Evolutionary conservation across 192 early-diverging fungal species (phyloP).

Genomic region (Entophlyctis helioformis): DNA sequence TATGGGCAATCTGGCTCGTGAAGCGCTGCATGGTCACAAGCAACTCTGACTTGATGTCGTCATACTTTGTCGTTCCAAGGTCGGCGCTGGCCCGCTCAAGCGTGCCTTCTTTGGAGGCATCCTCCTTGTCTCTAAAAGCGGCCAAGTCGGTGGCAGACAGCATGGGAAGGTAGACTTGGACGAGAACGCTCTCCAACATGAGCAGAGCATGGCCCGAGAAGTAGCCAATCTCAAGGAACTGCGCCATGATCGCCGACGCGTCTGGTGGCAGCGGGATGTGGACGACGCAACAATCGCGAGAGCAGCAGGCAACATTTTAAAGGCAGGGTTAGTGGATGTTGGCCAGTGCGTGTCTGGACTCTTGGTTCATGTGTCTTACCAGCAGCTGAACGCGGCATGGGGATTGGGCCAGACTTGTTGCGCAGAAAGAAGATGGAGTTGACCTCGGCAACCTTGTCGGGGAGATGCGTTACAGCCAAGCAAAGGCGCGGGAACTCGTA

Average conservation of each 20-base stretch:
- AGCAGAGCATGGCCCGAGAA: slow-evolving; percentile 36
- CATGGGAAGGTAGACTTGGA: slow-evolving; percentile 44
- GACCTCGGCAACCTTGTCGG: slow-evolving; percentile 38
- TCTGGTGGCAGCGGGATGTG: slow-evolving; percentile 14
- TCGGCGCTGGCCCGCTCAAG: neutral
- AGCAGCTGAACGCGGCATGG: slow-evolving; percentile 12
- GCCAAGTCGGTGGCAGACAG: slow-evolving; percentile 20
- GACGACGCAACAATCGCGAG: neutral
- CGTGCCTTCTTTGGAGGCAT: neutral
- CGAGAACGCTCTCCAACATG: slow-evolving; percentile 44
- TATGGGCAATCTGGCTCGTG: slow-evolving; percentile 37
- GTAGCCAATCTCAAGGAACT: slow-evolving; percentile 39
- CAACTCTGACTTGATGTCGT: slow-evolving; percentile 28
- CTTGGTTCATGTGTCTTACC: slow-evolving; percentile 22
- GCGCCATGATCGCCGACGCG: slow-evolving; percentile 13
- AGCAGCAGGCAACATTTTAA: no score
- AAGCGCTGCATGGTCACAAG: slow-evolving; percentile 37
- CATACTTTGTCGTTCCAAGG: slow-evolving; percentile 3
- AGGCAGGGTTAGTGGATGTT: no score
- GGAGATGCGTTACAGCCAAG: slow-evolving; percentile 29
- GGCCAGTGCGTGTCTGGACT: no score
- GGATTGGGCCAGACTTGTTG: slow-evolving; percentile 30
- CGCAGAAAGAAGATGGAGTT: slow-evolving; percentile 43
- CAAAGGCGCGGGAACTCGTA: slow-evolving; percentile 10
- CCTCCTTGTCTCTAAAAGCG: neutral